phyloP scores from a whole-genome alignment of 371 early-diverging fungal genomes.

The Lichtheimia ornata region DNA sequence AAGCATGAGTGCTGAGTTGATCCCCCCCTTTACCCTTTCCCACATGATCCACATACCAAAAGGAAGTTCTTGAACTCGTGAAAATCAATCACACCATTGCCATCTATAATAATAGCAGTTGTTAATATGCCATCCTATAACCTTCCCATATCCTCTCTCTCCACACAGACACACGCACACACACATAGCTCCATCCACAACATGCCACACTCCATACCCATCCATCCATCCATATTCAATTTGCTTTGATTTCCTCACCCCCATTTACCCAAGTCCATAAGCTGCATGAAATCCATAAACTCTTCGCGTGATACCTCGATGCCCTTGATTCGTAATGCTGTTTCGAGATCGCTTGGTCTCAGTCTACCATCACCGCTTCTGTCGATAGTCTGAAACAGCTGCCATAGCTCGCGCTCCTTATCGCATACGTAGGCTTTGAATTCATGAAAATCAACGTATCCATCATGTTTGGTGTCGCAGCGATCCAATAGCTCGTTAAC shows the following conservation, averaged over 20 bases:
- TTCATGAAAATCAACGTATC: slow-evolving; percentile 60
- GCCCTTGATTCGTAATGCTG: slow-evolving; percentile 54
- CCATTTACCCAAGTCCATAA: slow-evolving; percentile 54
- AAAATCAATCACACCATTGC: slow-evolving; percentile 66
- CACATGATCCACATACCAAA: slow-evolving; percentile 41
- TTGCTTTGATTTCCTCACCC: neutral
- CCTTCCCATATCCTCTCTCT: neutral
- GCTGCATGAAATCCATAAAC: slow-evolving; percentile 55
- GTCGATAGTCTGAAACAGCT: slow-evolving; percentile 65
- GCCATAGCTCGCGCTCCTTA: slow-evolving; percentile 64
- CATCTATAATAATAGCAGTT: slow-evolving; percentile 25
- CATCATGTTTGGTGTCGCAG: slow-evolving; percentile 58
- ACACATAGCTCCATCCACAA: too few relatives aligned
- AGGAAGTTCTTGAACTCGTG: slow-evolving; percentile 74
- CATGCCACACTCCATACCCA: too few relatives aligned
- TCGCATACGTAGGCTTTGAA: slow-evolving; percentile 64
- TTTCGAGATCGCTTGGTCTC: slow-evolving; percentile 52
- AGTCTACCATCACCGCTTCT: slow-evolving; percentile 58
- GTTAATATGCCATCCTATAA: neutral
- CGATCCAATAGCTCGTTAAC: slow-evolving; percentile 54
- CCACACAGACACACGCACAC: too few relatives aligned
- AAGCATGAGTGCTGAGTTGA: neutral
- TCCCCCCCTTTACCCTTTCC: neutral
- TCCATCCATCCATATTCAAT: neutral
- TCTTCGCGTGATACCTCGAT: slow-evolving; percentile 64